A percentile compares a stretch with the other conserved stretches of the same genome.
Conservation (phyloP, 768 basidiomycete genomes). For the Austroboletus eburneus region DNA sequence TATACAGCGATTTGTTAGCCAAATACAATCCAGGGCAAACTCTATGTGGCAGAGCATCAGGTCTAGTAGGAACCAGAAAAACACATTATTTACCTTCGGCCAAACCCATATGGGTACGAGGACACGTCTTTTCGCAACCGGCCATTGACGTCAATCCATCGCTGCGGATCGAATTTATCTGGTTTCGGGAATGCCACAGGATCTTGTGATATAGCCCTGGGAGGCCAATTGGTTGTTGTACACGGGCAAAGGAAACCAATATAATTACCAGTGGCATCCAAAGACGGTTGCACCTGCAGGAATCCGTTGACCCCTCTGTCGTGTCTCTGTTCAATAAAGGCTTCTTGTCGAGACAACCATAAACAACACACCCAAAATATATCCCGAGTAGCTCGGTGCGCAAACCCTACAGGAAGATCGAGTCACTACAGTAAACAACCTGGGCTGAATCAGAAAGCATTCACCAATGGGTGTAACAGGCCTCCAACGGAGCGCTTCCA, state of each 20-base stretch:
- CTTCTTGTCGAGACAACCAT: neutral
- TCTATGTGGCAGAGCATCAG: constrained; percentile 22
- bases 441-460: neutral
- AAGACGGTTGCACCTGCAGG: constrained; percentile 21
- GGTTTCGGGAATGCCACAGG: constrained; percentile 27
- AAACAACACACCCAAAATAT: constrained; percentile 47
- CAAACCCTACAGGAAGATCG: constrained; percentile 35
- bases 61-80: neutral
- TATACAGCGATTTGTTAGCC: constrained; percentile 47
- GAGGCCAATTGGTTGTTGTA: neutral
- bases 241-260: neutral
- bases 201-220: constrained; percentile 22
- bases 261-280: constrained; percentile 18
- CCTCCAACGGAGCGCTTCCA: constrained; percentile 36
- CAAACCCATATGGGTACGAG: constrained; percentile 50
- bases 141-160: constrained; percentile 46
- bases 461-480: constrained; percentile 27
- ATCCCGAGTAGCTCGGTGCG: constrained; percentile 59
- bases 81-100: constrained; percentile 30
- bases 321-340: constrained; percentile 34
- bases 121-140: constrained; percentile 41
- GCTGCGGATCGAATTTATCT: constrained; percentile 50
- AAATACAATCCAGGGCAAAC: constrained; percentile 61
- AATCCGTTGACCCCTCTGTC: constrained; percentile 20
- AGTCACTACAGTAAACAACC: neutral